A percentile compares a stretch with the other conserved stretches of the same genome.
phyloP scores from a whole-genome alignment of 192 early-diverging fungal species.

The Mortierella hygrophila region DNA sequence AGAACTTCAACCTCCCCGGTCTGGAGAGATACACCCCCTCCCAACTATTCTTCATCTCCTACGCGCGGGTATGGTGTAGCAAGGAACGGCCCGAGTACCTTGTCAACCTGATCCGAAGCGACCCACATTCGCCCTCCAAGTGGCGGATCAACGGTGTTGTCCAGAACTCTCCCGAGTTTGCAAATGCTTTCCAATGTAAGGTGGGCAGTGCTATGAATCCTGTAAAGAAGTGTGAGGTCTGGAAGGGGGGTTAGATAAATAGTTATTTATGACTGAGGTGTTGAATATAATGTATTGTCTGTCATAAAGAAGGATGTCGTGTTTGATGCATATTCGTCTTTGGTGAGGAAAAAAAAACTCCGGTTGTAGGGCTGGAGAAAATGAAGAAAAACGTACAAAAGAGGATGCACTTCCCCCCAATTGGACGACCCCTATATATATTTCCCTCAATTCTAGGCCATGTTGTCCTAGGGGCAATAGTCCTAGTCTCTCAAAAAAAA shows the following conservation, averaged over 20 bases:
- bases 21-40: constrained; percentile 62
- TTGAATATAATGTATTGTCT: not conserved
- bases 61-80: constrained; percentile 74
- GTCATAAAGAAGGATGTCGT: too few species aligned
- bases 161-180: constrained; percentile 73
- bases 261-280: not conserved
- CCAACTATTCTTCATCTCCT: constrained; percentile 75
- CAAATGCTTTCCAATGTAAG: constrained; percentile 72
- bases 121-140: constrained; percentile 70
- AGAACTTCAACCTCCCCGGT: constrained; percentile 49
- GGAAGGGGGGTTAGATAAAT: not conserved
- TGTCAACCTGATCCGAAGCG: constrained; percentile 62
- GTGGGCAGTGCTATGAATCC: constrained; percentile 76
- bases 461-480: too few species aligned
- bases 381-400: too few species aligned
- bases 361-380: too few species aligned
- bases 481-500: too few species aligned
- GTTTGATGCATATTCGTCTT: too few species aligned
- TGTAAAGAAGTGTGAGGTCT: constrained; percentile 56
- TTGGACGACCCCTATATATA: too few species aligned
- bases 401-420: too few species aligned
- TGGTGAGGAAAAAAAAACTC: too few species aligned
- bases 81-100: constrained; percentile 40
- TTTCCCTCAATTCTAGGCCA: too few species aligned
- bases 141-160: constrained; percentile 78